Base-by-base conservation (phyloP, 1,284 basidiomycete genomes). In the Ustilago tritici region DNA sequence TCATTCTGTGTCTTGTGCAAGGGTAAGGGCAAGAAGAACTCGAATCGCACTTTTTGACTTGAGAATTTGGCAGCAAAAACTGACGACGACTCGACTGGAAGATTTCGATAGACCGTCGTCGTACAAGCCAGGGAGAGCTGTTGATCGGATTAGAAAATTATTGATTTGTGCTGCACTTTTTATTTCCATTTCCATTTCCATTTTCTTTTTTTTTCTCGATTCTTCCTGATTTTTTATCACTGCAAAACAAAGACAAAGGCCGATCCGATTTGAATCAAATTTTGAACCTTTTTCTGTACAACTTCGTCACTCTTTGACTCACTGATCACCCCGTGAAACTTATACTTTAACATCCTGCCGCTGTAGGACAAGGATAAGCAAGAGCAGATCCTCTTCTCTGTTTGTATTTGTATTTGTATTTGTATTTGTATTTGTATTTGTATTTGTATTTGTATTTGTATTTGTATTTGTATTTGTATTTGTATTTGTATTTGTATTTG, bases 321-420 rank as follows among this genome's bases (percentile, higher is more conserved):
- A 28, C 49, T 50, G 5, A 34, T 50, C 49, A 50, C 23, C 49
- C 23, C 49, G 23, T 50, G 49, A 50, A 50, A 50, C 31, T 50
- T 34, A 6, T 4, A 8, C 50, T 54, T 19, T 19, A 8, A 17
- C 34, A 54, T 46, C 19, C 35, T 36, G 15, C 14, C 1, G 40
- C 19, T 41, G 56, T 31, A 43, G 36, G 31, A 46, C 41, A 46
- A 35, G 15, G 53, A 28, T 9, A 47, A 23, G 50, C 19, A 54
- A 36, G 34, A 19, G 35, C 12, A 40, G 15, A 5, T 35, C 19
- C 10, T 46, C 31, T 50, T 50, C 8, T 47, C 38, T 59, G 23
- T 23, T 23, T 23, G 23, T 23, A 23, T 19, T 19, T 19, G 19
- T 19, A 19, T 19, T 19, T 19, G 19, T 19, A 19, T 19, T 19